Conservation (phyloP, 371 early-diverging fungal genomes). For the Mortierella sp. region DNA sequence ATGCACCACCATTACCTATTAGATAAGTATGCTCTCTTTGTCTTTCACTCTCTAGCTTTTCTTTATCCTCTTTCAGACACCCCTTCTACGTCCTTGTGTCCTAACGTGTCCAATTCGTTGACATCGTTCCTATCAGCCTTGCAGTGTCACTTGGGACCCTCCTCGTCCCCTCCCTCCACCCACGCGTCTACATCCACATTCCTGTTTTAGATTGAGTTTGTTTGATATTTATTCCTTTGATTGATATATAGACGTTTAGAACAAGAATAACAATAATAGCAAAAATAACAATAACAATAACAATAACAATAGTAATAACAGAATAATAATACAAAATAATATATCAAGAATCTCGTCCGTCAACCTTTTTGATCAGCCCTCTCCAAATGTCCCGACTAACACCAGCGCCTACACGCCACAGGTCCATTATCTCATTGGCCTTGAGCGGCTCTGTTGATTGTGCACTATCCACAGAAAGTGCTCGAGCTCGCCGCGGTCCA, state of each 20-base stretch:
- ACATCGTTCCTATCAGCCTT: slow-evolving; percentile 23
- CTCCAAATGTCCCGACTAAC: slow-evolving; percentile 54
- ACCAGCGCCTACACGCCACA: slow-evolving; percentile 52
- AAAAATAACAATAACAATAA: slow-evolving; percentile 1
- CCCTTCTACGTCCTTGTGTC: slow-evolving; percentile 10
- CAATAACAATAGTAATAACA: neutral
- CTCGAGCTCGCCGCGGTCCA: slow-evolving; percentile 28
- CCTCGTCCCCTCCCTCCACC: slow-evolving; percentile 6
- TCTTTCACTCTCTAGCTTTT: neutral
- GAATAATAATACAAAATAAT: neutral
- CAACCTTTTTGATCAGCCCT: slow-evolving; percentile 51
- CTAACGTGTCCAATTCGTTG: slow-evolving; percentile 11
- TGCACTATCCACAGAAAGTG: slow-evolving; percentile 48
- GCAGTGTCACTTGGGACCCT: neutral
- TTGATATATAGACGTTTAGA: neutral
- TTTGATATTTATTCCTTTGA: neutral
- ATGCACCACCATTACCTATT: neutral
- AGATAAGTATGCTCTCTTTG: neutral
- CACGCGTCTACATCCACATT: neutral
- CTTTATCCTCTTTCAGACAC: slow-evolving; percentile 1
- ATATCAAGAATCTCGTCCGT: slow-evolving; percentile 23
- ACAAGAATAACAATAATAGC: neutral
- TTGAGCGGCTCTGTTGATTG: slow-evolving; percentile 42
- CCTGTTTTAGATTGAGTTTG: neutral
- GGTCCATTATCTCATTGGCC: slow-evolving; percentile 39